These are phyloP conservation scores for Leccinum fuscescens DNA, from an alignment of 1,284 basidiomycete genomes.

Conservation along the genomic window DNA sequence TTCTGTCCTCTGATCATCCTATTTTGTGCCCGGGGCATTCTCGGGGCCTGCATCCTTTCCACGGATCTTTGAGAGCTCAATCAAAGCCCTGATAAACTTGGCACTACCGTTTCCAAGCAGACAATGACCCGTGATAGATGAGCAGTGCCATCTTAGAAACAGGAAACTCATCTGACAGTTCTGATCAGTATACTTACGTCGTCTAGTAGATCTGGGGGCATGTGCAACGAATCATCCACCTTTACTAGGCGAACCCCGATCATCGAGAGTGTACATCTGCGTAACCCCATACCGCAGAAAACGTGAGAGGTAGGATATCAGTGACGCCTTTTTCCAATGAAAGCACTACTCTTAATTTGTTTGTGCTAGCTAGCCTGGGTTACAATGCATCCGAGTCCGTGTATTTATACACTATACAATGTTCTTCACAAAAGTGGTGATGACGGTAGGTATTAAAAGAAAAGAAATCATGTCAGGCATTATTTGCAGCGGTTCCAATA, in stretches of 20 bases:
- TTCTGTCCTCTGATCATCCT: neutral
- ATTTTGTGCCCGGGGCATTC: neutral
- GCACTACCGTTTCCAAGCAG: neutral
- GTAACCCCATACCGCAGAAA: neutral
- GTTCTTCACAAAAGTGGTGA: neutral
- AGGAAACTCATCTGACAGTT: neutral
- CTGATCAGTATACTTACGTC: neutral
- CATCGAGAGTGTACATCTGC: neutral
- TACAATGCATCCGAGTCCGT: neutral
- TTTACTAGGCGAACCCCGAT: neutral
- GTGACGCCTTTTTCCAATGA: neutral
- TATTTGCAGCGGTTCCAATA: neutral
- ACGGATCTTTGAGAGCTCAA: neutral
- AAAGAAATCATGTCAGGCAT: neutral
- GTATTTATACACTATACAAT: neutral
- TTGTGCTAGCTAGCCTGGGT: neutral
- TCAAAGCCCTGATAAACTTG: neutral
- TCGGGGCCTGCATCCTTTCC: neutral
- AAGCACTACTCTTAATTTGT: neutral
- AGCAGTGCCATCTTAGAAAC: neutral
- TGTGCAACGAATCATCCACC: neutral
- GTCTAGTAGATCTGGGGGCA: neutral
- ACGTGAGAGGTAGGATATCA: neutral
- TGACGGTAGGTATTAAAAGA: neutral
- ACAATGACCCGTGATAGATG: neutral